Evolutionary conservation across 768 basidiomycete genomes (phyloP), one percentile per base, ranked within the genome.

Genomic region (Kwoniella europaea): DNA sequence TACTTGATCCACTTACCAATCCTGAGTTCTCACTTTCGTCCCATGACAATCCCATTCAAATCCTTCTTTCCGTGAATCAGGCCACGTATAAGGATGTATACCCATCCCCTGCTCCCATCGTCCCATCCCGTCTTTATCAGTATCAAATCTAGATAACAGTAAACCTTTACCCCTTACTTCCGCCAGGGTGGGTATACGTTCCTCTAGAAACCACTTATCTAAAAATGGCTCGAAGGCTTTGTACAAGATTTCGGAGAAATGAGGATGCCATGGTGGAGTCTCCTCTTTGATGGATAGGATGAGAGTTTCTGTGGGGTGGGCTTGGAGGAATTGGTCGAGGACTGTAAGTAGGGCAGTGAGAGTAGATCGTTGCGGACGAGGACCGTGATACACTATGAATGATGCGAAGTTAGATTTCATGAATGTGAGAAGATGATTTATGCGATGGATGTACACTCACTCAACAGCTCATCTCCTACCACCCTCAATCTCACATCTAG

Each of bases 201-300:
- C 91, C 76, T 92, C 88, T 44, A 96, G 83, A 80, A 88, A 95
- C 92, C 92, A 96, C 84, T 86, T 85, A 20, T 87, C 2, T 12
- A 79, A 58, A 52, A 70, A 67, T 12, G 74, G 71, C 22, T 69
- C 44, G 54, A 96, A 90, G 65, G 90, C 91, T 53, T 88, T 85
- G 44, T 87, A 88, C 10, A 94, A 91, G 10, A 89, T 83, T 41
- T 82, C 74, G 2, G 91, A 91, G 82, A 95, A 94, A 6, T 84
- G 67, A 1, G 82, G 74, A 0, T 85, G 79, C 3, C 59, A 50
- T 3, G 88, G 85, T 0, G 87, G 88, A 74, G 92, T 91, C 81
- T 98, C 94, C 79, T 95, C 91, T 82, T 96, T 95, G 79, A 98
- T 88, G 16, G 90, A 94, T 85, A 95, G 89, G 35, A 97, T 88